phyloP scores from a whole-genome alignment of 202 grass and related monocot species.

The Musa balbisiana region DNA sequence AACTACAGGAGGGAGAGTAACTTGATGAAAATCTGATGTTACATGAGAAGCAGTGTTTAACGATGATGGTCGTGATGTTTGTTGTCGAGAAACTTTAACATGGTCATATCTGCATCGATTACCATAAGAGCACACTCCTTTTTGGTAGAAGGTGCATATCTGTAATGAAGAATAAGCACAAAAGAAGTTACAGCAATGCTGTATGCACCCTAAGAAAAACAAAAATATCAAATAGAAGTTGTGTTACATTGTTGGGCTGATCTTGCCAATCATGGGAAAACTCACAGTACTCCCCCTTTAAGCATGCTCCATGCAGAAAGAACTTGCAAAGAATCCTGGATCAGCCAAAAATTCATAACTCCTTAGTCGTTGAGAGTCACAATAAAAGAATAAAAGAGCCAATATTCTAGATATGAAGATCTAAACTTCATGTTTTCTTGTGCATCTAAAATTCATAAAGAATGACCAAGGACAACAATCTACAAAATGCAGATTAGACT shows the following conservation, averaged over 20 bases:
- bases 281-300: constrained; percentile 83
- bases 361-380: background rate
- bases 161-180: constrained; percentile 10
- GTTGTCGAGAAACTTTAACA: constrained; percentile 36
- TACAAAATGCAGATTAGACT: background rate
- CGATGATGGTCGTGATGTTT: constrained; percentile 13
- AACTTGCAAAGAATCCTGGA: constrained; percentile 83
- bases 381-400: background rate
- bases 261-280: constrained; percentile 85
- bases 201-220: background rate
- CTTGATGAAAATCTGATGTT: constrained; percentile 37
- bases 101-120: constrained; percentile 75
- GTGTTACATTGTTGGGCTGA: constrained; percentile 71
- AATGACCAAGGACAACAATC: background rate
- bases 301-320: constrained; percentile 68
- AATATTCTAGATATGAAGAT: background rate
- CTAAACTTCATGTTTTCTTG: background rate
- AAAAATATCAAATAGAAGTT: constrained; percentile 1
- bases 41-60: constrained; percentile 30
- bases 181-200: background rate
- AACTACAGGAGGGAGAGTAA: constrained; percentile 24
- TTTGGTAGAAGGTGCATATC: constrained; percentile 90
- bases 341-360: constrained; percentile 15
- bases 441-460: background rate
- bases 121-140: constrained; percentile 73